phyloP scores from a whole-genome alignment of 2,329 filamentous ascomycete genomes.

The Fusarium falciforme region DNA sequence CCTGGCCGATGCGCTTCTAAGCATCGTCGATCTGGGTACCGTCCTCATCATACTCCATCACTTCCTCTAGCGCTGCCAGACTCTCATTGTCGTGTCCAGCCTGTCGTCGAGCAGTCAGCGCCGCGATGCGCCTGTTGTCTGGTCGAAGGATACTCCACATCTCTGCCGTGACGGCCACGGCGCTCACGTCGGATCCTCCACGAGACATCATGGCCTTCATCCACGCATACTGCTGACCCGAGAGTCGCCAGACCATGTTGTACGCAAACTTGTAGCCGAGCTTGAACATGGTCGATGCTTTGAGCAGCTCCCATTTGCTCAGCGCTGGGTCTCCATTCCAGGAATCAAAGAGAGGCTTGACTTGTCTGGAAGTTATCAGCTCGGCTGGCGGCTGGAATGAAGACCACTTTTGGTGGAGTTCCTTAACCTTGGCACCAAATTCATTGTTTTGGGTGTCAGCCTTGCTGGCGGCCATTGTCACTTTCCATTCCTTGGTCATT shows the following conservation, averaged over 20 bases:
- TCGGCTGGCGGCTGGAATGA: conserved; percentile 52
- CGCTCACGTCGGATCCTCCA: conserved; percentile 25
- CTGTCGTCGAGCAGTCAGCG: conserved; percentile 29
- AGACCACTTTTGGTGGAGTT: conserved; percentile 56
- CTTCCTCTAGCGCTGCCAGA: conserved; percentile 41
- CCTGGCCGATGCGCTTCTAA: conserved; percentile 32
- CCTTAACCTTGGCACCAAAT: conserved; percentile 45
- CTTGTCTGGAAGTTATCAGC: conserved; percentile 37
- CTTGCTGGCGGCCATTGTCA: neutral
- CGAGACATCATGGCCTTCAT: conserved; percentile 55
- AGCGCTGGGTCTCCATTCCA: conserved; percentile 41
- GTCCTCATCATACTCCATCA: conserved; percentile 44
- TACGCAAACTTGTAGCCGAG: conserved; percentile 43
- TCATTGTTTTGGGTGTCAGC: conserved; percentile 45
- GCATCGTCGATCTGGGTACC: conserved; percentile 47
- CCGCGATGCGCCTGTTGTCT: conserved; percentile 47
- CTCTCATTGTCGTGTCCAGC: conserved; percentile 38
- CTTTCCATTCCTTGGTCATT: conserved; percentile 51
- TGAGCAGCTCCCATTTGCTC: conserved; percentile 61
- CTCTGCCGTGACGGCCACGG: conserved; percentile 49
- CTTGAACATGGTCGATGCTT: conserved; percentile 62
- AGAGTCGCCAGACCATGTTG: conserved; percentile 59
- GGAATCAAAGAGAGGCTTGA: conserved; percentile 44
- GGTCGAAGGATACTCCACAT: conserved; percentile 53
- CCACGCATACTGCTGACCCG: conserved; percentile 59